Conservation (phyloP, 129 eudicot genomes). For the Heracleum sosnowskyi region DNA sequence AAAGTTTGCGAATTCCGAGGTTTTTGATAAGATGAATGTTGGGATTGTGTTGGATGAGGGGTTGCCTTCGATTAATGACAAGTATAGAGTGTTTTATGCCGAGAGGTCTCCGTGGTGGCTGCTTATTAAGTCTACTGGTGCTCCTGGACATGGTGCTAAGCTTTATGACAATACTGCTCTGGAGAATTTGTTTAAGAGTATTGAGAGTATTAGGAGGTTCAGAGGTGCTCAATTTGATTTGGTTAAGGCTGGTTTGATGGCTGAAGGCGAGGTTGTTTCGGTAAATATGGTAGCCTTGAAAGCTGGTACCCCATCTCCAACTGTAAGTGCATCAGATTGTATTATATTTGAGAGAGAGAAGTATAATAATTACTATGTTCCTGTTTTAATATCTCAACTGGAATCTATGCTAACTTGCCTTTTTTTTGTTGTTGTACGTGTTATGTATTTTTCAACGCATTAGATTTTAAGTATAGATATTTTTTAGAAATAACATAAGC, state of each 20-base stretch:
- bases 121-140: constrained; percentile 73
- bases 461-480: not conserved
- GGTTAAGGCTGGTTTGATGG: constrained; percentile 69
- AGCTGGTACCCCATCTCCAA: constrained; percentile 92
- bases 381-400: not conserved
- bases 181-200: constrained; percentile 88
- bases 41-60: constrained; percentile 92
- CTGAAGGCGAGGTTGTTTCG: constrained; percentile 84
- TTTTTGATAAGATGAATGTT: constrained; percentile 71
- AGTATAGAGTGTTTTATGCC: constrained; percentile 58
- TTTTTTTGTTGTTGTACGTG: not conserved
- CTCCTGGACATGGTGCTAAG: constrained; percentile 94
- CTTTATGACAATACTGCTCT: constrained; percentile 80
- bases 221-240: constrained; percentile 89
- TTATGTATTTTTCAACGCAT: too few species aligned
- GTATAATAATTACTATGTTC: not conserved
- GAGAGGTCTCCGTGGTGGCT: constrained; percentile 88
- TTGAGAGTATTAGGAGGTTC: constrained; percentile 86
- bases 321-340: constrained; percentile 26
- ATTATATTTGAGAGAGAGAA: not conserved
- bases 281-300: constrained; percentile 80
- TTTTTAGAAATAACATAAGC: too few species aligned
- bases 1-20: constrained; percentile 45
- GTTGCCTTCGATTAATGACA: constrained; percentile 53
- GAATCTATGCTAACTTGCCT: not conserved